Evolutionary conservation across 495 filamentous ascomycete species (phyloP), one percentile per base, ranked within the genome.

Genomic region (Tuber aestivum): DNA sequence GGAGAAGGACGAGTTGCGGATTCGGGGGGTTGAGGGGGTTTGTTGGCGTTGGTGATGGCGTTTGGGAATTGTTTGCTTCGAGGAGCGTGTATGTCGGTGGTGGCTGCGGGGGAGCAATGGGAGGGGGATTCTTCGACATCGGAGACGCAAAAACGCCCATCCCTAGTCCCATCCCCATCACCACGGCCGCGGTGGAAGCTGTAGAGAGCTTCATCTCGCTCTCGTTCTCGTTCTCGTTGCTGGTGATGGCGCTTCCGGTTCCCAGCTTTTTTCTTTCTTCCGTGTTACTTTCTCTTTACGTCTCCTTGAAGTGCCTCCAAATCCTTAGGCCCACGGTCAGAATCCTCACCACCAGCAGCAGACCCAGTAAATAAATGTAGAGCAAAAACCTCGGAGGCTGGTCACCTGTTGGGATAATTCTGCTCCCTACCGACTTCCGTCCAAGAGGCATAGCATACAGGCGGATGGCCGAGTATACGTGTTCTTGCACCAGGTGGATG

Each of bases 291-390:
- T 27, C 56, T 16, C 32, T 65, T 14, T 32, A 65, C 56, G 27
- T 65, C 56, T 65, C n/a, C 12, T 65, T 65, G 56, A 65, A 35
- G 56, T 35, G 2, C 12, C 3, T 8, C 56, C 56, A 65, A 65
- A 65, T 20, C 3, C 27, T 65, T 32, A 32, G 18, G 14, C 27
- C 3, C 14, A 14, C 56, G 32, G 56, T 18, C 56, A 65, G 10
- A 35, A 35, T 14, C 56, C 27, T 65, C 56, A 65, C 27, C 0
- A 65, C n/a, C 16, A 65, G 56, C 27, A 65, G 56, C 27, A 65
- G 56, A 18, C 56, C 56, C 56, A 65, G 14, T 12, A 65, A 65
- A 65, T 65, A 65, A 65, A 65, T 65, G 56, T 65, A 65, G 18
- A 65, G 56, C 27, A 65, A 65, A 9, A 65, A 35, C 56, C 56